Conservation (phyloP, 257 asterid species). For the Solanum dulcamara region DNA sequence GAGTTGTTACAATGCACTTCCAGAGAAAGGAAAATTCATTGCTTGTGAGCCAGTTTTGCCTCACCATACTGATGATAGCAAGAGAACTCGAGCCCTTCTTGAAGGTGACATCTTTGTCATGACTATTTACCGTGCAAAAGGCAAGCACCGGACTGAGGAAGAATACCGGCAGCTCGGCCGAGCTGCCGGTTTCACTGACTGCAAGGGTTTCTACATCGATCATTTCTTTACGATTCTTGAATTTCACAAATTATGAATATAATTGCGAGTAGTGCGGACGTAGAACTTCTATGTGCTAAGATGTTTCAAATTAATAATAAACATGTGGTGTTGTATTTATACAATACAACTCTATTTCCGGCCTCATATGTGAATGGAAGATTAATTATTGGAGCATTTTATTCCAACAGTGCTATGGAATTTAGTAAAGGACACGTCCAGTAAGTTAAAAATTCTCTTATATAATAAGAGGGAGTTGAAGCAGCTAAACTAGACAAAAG, state of each 20-base stretch:
- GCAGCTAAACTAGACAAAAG: no score
- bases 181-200: neutral
- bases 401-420: no score
- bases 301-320: neutral
- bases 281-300: neutral
- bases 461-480: no score
- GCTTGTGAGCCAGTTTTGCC: constrained; percentile 23
- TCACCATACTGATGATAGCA: constrained; percentile 5
- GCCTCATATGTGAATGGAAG: neutral
- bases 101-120: constrained; percentile 23
- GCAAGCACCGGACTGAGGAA: constrained; percentile 17
- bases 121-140: constrained; percentile 15
- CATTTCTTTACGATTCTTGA: constrained; percentile 13
- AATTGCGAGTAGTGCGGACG: neutral
- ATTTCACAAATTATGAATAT: constrained; percentile 6
- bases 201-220: neutral
- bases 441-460: no score
- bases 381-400: no score
- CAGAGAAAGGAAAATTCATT: constrained; percentile 7
- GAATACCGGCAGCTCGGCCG: constrained; percentile 8
- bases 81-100: constrained; percentile 14
- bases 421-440: no score
- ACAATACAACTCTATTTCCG: neutral
- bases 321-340: neutral
- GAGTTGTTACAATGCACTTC: constrained; percentile 9